Evolutionary conservation across 306 rosid genomes (phyloP).

Genomic region (Cucumis hystrix): DNA sequence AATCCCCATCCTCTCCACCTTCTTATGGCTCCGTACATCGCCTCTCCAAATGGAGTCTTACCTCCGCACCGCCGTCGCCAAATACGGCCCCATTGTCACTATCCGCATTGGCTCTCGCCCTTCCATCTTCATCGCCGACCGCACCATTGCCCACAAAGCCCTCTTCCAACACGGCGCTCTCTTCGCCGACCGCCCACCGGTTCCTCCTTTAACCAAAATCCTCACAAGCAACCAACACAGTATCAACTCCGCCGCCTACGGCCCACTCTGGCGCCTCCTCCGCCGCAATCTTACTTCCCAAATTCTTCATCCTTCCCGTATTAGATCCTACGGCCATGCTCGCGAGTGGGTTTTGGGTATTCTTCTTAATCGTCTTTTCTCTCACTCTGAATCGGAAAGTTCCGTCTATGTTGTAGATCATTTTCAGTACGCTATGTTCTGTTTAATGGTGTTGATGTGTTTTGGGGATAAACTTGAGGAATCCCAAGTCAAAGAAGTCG

Average conservation of each 20-base stretch:
- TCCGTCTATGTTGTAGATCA: not conserved
- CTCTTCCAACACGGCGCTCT: conserved; percentile 1
- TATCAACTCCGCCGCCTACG: conserved; percentile 3
- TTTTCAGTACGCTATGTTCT: conserved; percentile 8
- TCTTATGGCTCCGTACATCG: not conserved
- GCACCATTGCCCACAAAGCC: conserved; percentile 1
- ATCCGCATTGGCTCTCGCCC: not conserved
- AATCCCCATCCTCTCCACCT: not conserved
- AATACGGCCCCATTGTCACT: conserved; percentile 7
- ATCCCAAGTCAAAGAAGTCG: conserved; percentile 2
- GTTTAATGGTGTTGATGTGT: conserved; percentile 5
- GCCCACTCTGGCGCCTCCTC: conserved; percentile 8
- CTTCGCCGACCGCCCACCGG: conserved; percentile 3
- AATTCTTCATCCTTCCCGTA: conserved; percentile 12
- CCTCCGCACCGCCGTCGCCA: not conserved
- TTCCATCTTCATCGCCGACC: conserved; percentile 9
- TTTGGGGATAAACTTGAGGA: conserved; percentile 8
- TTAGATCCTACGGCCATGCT: not conserved
- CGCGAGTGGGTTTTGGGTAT: conserved; percentile 9
- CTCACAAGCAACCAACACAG: not conserved
- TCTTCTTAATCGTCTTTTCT: not conserved
- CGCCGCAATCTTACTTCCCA: conserved; percentile 5
- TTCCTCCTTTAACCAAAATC: not conserved
- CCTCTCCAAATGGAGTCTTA: not conserved
- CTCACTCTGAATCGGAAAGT: not conserved